A percentile compares a stretch with the other conserved stretches of the same genome.
Conservation (phyloP, 345 rosid genomes). For the Syzygium jambos region DNA sequence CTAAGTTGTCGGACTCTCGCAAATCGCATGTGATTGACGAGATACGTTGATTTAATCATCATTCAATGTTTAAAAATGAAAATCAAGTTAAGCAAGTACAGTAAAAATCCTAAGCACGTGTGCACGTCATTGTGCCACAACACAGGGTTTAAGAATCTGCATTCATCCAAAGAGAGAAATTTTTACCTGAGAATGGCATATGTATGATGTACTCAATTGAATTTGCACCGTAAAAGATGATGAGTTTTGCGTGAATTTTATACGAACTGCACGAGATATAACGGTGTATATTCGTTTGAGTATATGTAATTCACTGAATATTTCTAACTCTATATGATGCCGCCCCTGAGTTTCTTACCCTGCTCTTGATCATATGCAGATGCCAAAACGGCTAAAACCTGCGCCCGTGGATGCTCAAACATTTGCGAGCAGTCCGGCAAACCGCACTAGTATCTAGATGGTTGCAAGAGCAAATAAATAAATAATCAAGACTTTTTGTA, state of each 20-base stretch:
- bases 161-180: background rate
- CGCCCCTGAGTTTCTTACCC: background rate
- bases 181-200: background rate
- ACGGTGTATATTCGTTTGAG: background rate
- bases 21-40: too few species aligned
- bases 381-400: background rate
- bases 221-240: background rate
- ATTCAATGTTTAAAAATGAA: too few species aligned
- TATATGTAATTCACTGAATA: too few species aligned
- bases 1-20: too few species aligned
- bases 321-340: too few species aligned
- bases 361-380: background rate
- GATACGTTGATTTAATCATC: too few species aligned
- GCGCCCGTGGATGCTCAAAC: background rate
- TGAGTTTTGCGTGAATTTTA: too few species aligned
- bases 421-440: background rate
- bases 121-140: background rate
- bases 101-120: too few species aligned
- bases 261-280: too few species aligned
- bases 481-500: background rate
- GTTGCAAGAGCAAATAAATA: background rate
- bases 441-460: background rate
- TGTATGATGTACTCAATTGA: background rate
- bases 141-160: background rate
- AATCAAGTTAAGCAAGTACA: too few species aligned